These are phyloP conservation scores for Hypoxylon fuscum DNA, from an alignment of 495 filamentous ascomycete genomes.

Conservation along the genomic window DNA sequence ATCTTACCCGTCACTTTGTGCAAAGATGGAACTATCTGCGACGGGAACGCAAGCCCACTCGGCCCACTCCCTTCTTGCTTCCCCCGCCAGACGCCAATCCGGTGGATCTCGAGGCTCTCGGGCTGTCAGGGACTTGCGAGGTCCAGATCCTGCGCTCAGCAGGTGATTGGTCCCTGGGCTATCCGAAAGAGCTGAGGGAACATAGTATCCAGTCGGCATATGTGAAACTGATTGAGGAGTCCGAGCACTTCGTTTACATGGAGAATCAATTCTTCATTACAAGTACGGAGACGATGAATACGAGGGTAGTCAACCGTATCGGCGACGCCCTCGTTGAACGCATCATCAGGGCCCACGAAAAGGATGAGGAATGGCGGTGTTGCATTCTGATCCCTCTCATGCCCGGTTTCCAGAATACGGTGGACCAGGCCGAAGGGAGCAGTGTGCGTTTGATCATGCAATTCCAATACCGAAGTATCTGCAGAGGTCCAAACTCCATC, in stretches of 20 bases:
- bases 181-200: slow-evolving; percentile 74
- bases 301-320: slow-evolving; percentile 89
- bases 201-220: slow-evolving; percentile 97
- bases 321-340: slow-evolving; percentile 95
- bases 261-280: slow-evolving; percentile 99
- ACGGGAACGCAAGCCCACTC: slow-evolving; percentile 90
- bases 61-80: slow-evolving; percentile 91
- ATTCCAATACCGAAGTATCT: slow-evolving; percentile 97
- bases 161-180: slow-evolving; percentile 90
- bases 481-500: slow-evolving; percentile 90
- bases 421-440: slow-evolving; percentile 91
- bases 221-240: slow-evolving; percentile 90
- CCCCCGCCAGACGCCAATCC: slow-evolving; percentile 91
- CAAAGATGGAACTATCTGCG: slow-evolving; percentile 98
- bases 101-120: slow-evolving; percentile 85
- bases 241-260: slow-evolving; percentile 98
- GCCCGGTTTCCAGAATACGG: slow-evolving; percentile 97
- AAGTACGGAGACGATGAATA: slow-evolving; percentile 86
- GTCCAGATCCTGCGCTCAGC: slow-evolving; percentile 94
- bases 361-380: slow-evolving; percentile 92
- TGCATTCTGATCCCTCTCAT: slow-evolving; percentile 94
- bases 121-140: slow-evolving; percentile 92
- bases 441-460: slow-evolving; percentile 97
- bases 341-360: slow-evolving; percentile 82
- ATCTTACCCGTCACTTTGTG: slow-evolving; percentile 97